phyloP scores from a whole-genome alignment of 176 grass and related monocot genomes.

The Themeda triandra region DNA sequence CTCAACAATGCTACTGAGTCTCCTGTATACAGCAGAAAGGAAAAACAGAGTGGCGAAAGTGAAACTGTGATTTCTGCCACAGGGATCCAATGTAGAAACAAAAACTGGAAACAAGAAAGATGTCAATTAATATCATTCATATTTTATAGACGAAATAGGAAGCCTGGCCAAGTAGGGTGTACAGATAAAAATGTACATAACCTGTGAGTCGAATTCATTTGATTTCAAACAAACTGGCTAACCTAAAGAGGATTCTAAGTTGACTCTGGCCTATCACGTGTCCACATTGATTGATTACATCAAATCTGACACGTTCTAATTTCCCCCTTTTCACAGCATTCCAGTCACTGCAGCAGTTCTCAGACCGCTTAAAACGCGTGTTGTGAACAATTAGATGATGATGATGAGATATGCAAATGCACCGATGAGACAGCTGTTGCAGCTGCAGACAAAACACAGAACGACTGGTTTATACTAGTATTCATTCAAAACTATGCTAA shows the following conservation, averaged over 20 bases:
- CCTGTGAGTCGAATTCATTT: neutral
- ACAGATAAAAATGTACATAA: neutral
- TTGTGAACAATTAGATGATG: neutral
- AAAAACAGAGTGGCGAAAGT: neutral
- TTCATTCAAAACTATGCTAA: too few relatives aligned
- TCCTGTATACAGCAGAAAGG: neutral
- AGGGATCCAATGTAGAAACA: neutral
- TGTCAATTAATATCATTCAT: neutral
- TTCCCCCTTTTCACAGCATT: neutral
- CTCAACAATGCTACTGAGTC: too few relatives aligned
- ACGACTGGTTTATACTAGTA: neutral
- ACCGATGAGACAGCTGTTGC: neutral
- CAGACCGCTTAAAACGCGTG: neutral
- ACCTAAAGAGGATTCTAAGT: neutral
- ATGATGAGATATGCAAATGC: neutral
- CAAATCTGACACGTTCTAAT: neutral
- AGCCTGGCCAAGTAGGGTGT: neutral
- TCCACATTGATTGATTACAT: neutral
- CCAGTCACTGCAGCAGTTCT: neutral
- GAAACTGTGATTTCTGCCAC: neutral
- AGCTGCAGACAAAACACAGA: neutral
- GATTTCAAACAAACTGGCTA: neutral
- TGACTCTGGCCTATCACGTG: neutral
- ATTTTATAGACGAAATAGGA: neutral
- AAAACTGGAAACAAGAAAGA: neutral